Base-by-base conservation (phyloP, 2,329 filamentous ascomycete species). In the Penicillium aurantiogriseum region DNA sequence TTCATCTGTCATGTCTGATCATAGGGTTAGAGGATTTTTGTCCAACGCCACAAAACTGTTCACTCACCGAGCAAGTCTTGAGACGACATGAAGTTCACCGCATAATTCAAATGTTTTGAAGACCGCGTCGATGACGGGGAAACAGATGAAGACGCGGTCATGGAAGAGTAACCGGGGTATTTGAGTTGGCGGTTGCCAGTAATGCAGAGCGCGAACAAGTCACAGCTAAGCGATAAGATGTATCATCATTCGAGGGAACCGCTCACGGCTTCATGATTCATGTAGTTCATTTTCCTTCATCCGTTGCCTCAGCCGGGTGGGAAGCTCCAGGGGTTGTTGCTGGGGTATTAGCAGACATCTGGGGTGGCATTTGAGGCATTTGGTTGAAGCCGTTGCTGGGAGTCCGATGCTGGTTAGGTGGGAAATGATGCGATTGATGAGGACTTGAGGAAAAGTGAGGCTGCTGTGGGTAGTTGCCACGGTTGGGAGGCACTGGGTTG, bases 391-490 rank as follows among this genome's bases (percentile, higher is more conserved):
- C 81, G 63, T 83, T 83, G 67, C 81, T 86, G 40, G 79, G 78
- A 17, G 73, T 75, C 63, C 84, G 84, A 68, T 85, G 82, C 52
- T 80, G 79, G 61, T 83, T 82, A 39, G 80, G 80, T 2, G 81
- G 81, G 67, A 85, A 88, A 65, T 88, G 84, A 69, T 88, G 85
- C 65, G 69, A 62, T 58, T 88, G 84, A 62, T 88, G 86, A 50
- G 86, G 86, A 67, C 86, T 89, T 36, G 82, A 84, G 54, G 85
- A 83, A 69, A 83, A 88, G 61, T 88, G 87, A 63, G 86, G 85
- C 39, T 82, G 80, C 52, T 83, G 82, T 52, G 79, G 81, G 71
- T 87, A 88, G 52, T 81, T 82, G 67, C 75, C 74, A 50, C 85
- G 83, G 67, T 82, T 81, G 59, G 83, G 83, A 63, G 80, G 82